Evolutionary conservation across 176 grass and related monocot genomes (phyloP), one percentile per base, ranked within the genome.

Genomic region (Urochloa ruziziensis): DNA sequence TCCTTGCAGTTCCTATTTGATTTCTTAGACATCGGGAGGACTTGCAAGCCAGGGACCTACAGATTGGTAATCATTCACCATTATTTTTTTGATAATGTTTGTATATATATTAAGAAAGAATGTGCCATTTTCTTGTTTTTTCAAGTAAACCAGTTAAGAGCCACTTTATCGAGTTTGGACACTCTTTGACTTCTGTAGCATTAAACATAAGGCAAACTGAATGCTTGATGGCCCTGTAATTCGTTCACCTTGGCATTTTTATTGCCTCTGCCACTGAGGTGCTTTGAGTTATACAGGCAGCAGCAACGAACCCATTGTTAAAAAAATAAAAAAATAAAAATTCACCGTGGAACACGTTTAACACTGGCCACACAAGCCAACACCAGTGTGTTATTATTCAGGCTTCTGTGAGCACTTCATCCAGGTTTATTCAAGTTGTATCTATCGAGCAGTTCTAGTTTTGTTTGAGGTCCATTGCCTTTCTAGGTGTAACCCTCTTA

Each of bases 1-100:
- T 94, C 16, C 58, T 72, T 78, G 87, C 93, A 99, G 96, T 86
- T 82, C 59, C 87, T 99, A 88, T 96, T 96, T 86, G 80, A 99
- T 94, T 99, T 94, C 59, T 87, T 99, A 43, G 96, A 99, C 47
- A 30, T 94, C 75, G 91, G 91, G 49, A 90, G 81, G 80, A 91
- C 83, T 60, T 90, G 86, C 75, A 99, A 86, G 81, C 91, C 96
- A 87, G 93, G 89, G 62, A 90, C 89, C 62, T 99, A 99, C 77
- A 94, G 87, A 86, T 76, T 99, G 96, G 96, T 99, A 99, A 93
- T 74, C 82, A 30, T 43, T 23, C 75, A 63, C 54, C 34, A 35
- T 27, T 44, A 47, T 18, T 16, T 39, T 39, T 44, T 62, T 61
- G 9, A 47, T 84, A 65, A 21, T 40, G 25, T 58, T 40, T 67